Evolutionary conservation across 331 rosid genomes (phyloP), one percentile per base, ranked within the genome.

Genomic region (Saraca asoca): DNA sequence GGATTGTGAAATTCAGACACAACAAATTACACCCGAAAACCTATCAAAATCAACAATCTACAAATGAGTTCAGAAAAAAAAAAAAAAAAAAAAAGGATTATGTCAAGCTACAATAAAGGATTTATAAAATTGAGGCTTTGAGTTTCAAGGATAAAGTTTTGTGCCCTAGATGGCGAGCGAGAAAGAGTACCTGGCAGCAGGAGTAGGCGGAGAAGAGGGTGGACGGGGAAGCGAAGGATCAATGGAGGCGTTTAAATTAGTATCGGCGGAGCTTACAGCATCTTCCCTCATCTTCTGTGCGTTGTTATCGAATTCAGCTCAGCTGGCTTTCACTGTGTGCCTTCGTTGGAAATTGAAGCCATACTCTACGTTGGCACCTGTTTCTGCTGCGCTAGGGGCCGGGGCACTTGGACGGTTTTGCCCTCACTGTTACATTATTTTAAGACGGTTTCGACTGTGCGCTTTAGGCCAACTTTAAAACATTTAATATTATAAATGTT

Each of bases 161-260:
- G 31, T 17, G 58, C 68, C 72, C 82, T 59, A 39, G 43, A 39
- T 10, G 43, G 43, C 11, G 63, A 58, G 72, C 62, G 41, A 72
- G 39, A 20, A 43, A 24, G 18, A 70, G 31, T 29, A 89, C 97
- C 97, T 90, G 35, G 91, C 99, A 39, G 96, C 92, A 48, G 95
- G 95, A 43, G 96, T 83, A 20, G 86, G 88, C 80, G 89, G 88
- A 62, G 87, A 75, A 45, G 72, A 79, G 5, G 67, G 79, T 31
- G 60, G 71, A 46, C 72, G 76, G 31, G 62, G 70, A 34, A 68
- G 58, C 17, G 79, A 75, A 46, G 65, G 48, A 72, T 64, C 69
- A 64, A 10, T 48, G 69, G 34, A 34, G 12, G 34, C 46, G 12
- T 49, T 34, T 17, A 38, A 64, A 34, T 56, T 39, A 66, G 75